phyloP scores from a whole-genome alignment of 2,329 filamentous ascomycete genomes.

The Aureobasidium sp. region DNA sequence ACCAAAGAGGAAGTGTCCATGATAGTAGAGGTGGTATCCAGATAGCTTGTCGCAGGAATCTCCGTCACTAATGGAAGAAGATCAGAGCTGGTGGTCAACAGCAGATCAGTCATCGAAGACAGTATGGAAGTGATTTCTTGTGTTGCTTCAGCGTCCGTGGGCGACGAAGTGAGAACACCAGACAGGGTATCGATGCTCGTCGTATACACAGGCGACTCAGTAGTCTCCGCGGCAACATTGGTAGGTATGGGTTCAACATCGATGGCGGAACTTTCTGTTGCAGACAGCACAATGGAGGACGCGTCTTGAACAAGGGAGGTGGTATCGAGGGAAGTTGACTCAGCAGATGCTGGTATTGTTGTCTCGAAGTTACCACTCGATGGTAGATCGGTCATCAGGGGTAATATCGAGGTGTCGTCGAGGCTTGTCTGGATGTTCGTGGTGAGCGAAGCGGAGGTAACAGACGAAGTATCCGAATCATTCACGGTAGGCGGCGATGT shows the following conservation, averaged over 20 bases:
- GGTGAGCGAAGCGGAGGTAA: background rate
- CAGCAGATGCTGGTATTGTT: background rate
- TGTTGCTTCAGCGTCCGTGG: background rate
- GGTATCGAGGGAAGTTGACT: background rate
- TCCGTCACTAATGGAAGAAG: background rate
- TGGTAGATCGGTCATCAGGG: background rate
- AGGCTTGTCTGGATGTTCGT: background rate
- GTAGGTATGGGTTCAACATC: background rate
- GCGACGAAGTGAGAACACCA: background rate
- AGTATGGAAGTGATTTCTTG: background rate
- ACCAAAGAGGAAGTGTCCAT: background rate
- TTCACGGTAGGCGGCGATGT: background rate
- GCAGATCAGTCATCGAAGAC: background rate
- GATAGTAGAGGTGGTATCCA: background rate
- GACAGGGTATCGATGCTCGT: background rate
- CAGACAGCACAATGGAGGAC: background rate
- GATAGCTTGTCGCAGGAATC: background rate
- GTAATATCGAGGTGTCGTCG: background rate
- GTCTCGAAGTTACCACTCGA: background rate
- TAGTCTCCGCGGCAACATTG: background rate
- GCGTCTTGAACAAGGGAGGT: background rate
- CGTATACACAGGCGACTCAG: background rate
- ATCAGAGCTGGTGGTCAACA: background rate
- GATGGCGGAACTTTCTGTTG: background rate
- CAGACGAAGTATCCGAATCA: background rate